Evolutionary conservation across 495 filamentous ascomycete species (phyloP).

Genomic region (Geopyxis carbonaria): DNA sequence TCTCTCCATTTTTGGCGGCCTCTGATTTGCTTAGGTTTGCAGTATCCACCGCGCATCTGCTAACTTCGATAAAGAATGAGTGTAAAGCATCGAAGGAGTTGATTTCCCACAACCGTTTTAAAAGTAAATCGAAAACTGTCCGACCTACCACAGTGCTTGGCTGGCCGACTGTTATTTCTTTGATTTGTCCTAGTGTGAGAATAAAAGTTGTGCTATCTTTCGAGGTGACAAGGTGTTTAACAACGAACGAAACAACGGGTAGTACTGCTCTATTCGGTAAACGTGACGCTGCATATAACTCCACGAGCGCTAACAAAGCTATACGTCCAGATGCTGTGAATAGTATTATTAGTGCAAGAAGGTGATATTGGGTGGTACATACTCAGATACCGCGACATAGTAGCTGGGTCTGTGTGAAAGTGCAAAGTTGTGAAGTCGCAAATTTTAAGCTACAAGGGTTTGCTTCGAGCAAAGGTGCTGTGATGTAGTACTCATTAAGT

Average conservation of each 20-base stretch:
- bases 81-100: constrained; percentile 63
- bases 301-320: constrained; percentile 59
- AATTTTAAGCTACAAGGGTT: too few species aligned
- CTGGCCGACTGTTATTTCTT: constrained; percentile 15
- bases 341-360: background rate
- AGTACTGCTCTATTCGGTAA: constrained; percentile 60
- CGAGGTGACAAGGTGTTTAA: constrained; percentile 46
- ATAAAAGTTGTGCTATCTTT: constrained; percentile 34
- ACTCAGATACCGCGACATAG: constrained; percentile 7
- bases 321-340: constrained; percentile 53
- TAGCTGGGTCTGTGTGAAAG: too few species aligned
- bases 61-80: constrained; percentile 44
- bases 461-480: too few species aligned
- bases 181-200: constrained; percentile 36
- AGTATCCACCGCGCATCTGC: constrained; percentile 36
- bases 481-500: too few species aligned
- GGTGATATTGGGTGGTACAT: background rate
- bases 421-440: too few species aligned
- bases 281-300: constrained; percentile 56
- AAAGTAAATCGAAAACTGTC: constrained; percentile 66
- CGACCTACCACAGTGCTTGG: constrained; percentile 37
- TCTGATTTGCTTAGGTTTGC: constrained; percentile 9
- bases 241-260: constrained; percentile 73
- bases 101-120: constrained; percentile 70
- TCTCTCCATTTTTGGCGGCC: constrained; percentile 5